Base-by-base conservation (phyloP, 2,329 filamentous ascomycete species). In the Aspergillus sojae region DNA sequence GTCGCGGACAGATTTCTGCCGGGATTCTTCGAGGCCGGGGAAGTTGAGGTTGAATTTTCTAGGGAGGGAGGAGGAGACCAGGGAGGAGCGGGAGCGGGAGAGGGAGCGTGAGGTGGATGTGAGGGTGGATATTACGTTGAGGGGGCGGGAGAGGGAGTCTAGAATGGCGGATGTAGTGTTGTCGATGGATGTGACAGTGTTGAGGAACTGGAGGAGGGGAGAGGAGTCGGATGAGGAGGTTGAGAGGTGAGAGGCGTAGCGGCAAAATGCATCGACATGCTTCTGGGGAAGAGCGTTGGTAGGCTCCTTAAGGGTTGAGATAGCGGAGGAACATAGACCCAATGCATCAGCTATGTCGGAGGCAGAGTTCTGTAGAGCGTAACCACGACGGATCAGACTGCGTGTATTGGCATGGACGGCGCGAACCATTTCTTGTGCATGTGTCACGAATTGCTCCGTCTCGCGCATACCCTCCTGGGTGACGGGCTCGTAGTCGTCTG, bases 391-490 rank as follows among this genome's bases (percentile, higher is more conserved):
- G 45, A 95, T 89, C 58, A 96, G 88, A 69, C 89, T 92, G 77
- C 91, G 92, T 0, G 91, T 94, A 60, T 92, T 90, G 71, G 91
- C 89, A 72, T 94, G 94, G 64, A 98, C 88, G 67, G 90, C 88
- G 57, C 93, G 89, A 45, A 99, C 89, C 78, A 93, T 94, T 61
- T 98, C 94, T 70, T 93, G 88, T 23, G 94, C 94, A 74, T 97
- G 92, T 58, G 93, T 89, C 59, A 97, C 89, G 77, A 99, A 97
- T 70, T 95, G 89, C 73, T 98, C 94, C 3, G 97, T 93, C 77
- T 97, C 94, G 32, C 89, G 87, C 55, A 94, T 87, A 67, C 95
- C 91, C 65, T 91, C 87, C 21, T 67, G 59, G 59, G 79, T 81
- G 39, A 97, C 84, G 0, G 95, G 94, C 67, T 92, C 89, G 71